A percentile compares a stretch with the other conserved stretches of the same genome.
phyloP scores from a whole-genome alignment of 169 alveolate genomes.

The Plasmodium reichenowi region DNA sequence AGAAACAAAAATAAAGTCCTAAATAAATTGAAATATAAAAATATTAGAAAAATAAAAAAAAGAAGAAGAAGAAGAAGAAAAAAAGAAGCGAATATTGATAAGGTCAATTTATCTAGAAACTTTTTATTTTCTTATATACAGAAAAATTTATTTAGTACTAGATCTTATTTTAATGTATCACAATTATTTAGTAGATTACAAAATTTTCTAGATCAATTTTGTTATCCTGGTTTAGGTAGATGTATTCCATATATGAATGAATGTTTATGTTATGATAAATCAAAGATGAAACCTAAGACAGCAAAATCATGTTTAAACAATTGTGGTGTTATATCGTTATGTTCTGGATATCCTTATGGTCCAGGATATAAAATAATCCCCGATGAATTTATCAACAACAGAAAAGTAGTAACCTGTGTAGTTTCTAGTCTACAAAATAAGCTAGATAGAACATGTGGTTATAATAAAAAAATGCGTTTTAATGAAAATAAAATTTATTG shows the following conservation, averaged over 20 bases:
- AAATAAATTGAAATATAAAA: background rate
- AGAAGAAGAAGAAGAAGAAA: conserved; percentile 12
- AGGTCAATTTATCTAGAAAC: background rate
- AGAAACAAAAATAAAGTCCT: background rate
- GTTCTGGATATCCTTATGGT: background rate
- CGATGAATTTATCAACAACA: background rate
- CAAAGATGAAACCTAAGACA: background rate
- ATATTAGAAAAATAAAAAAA: too few species aligned
- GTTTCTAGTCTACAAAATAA: conserved; percentile 33
- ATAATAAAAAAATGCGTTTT: conserved; percentile 40
- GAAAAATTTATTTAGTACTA: background rate
- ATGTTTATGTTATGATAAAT: conserved; percentile 3
- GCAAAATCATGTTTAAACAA: conserved; percentile 11
- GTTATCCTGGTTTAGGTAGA: conserved; percentile 46
- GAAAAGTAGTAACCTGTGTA: conserved; percentile 34
- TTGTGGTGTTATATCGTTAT: conserved; percentile 22
- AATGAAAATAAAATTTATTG: conserved; percentile 18
- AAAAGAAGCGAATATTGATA: background rate
- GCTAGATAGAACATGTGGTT: conserved; percentile 43
- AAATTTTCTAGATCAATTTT: conserved; percentile 12
- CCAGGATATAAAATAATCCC: background rate
- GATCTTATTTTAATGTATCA: too few species aligned
- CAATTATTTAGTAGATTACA: conserved; percentile 26
- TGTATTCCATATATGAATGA: background rate
- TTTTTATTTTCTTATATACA: background rate